Percentiles rank a stretch among this genome's conserved stretches.
phyloP scores from a whole-genome alignment of 78 protist genomes.

The Monocercomonoides exilis region DNA sequence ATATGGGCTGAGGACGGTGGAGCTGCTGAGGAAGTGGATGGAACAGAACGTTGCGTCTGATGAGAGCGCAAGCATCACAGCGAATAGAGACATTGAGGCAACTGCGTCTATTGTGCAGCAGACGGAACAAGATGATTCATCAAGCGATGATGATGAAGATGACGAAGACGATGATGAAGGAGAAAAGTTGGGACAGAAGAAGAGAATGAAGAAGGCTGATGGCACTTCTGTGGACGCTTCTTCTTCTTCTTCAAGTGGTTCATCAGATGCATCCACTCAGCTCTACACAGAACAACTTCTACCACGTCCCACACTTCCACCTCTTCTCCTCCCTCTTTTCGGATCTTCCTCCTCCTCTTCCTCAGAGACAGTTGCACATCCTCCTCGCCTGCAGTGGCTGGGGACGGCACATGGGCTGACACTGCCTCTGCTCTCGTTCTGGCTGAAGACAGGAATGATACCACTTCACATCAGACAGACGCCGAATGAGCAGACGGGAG shows the following conservation, averaged over 20 bases:
- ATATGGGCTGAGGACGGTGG: conserved; percentile 83
- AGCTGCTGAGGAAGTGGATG: conserved; percentile 65
- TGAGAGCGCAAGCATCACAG: no score
- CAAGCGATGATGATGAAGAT: not conserved
- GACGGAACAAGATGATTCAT: not conserved
- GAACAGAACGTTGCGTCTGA: conserved; percentile 64
- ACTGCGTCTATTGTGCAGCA: not conserved
- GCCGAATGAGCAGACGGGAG: conserved; percentile 92
- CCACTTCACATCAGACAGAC: conserved; percentile 77
- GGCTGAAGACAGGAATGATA: conserved; percentile 53
- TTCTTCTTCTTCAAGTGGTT: not conserved
- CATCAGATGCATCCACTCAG: not conserved
- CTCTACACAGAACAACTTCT: conserved; percentile 14
- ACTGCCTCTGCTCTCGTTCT: conserved; percentile 62
- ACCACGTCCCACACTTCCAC: conserved; percentile 52
- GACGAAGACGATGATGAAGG: not conserved
- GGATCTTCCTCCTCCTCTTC: conserved; percentile 37
- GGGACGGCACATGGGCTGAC: conserved; percentile 82
- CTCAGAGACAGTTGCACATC: conserved; percentile 36
- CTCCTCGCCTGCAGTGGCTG: conserved; percentile 73
- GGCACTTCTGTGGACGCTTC: not conserved
- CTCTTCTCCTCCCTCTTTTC: conserved; percentile 38
- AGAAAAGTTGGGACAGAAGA: no score
- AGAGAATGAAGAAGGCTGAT: not conserved
- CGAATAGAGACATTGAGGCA: not conserved